Base-by-base conservation (phyloP, 352 stramenopile genomes). In the Plasmopara viticola region DNA sequence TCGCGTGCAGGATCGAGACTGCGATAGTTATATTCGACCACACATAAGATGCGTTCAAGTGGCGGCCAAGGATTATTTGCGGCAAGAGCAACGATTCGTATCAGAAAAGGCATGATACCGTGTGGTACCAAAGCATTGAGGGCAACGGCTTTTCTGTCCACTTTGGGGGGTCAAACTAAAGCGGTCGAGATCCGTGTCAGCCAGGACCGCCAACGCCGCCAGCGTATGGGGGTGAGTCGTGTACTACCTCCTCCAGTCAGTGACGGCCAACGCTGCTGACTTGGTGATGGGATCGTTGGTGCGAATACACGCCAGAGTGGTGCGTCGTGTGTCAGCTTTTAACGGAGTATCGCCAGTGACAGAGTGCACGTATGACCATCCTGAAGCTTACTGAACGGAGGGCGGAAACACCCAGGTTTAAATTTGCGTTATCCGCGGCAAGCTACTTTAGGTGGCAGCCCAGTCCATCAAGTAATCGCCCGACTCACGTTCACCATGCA, bases 241-340 rank as follows among this genome's bases (percentile, higher is more conserved):
- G 61, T 69, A 51, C 56, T 58, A 58, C 56, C 29, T 25, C 20
- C 20, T 25, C 20, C 20, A 25, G 20, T 65, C 47, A 58, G 51
- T 62, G 61, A 69, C 56, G 47, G 54, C 48, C 46, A 20, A 37
- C 17, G 31, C 29, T 38, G 18, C 37, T 39, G 44, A 66, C 30
- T 35, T 39, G 41, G 46, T 43, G 53, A 62, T 62, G 53, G 48
- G 51, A 33, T 33, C 45, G 44, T 40, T 15, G 44, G 28, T 44
- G 44, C 13, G 33, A 66, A 54, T 53, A 68, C 8, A 68, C 56
- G 55, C 50, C 52, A 64, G 62, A 66, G 53, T 66, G 49, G 57
- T 40, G 56, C n/a, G 18, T 14, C 17, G 38, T 49, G 55, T 53
- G 40, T 58, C 47, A 62, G 52, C 44, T 33, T 48, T 44, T 17